Base-by-base conservation (phyloP, 2,329 filamentous ascomycete genomes). In the Fusarium sp. region DNA sequence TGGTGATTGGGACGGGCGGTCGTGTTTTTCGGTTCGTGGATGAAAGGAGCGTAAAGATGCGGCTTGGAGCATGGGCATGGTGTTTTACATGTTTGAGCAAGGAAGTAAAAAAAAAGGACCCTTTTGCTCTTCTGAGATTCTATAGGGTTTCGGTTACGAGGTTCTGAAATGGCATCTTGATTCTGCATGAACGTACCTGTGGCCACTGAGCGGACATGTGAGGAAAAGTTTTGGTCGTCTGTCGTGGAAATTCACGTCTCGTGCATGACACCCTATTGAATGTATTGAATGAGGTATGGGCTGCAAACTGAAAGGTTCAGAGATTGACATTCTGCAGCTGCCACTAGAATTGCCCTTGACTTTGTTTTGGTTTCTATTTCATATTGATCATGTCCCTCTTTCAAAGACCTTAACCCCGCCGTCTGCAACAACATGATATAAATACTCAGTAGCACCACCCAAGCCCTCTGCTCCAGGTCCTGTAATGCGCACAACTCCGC, bases 321-420 rank as follows among this genome's bases (percentile, higher is more conserved):
- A 38, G 39, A 36, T 35, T 17, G 24, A 48, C 28, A 17, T n/a
- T 24, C 20, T 15, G 26, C 17, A 50, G 38, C 22, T 54, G 10
- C 42, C 22, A 30, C 28, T 32, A 24, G 10, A 17, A 24, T 11
- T 20, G 20, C 26, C 39, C 28, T 39, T 26, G 20, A 14, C 32
- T 24, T 47, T 42, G 24, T 51, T 22, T 30, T 47, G 17, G 39
- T 17, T 41, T 32, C 53, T n/a, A 35, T 48, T 32, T 18, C 12
- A 11, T 38, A 35, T 54, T 22, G 28, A 39, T 75, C 71, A 83
- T 13, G 81, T 73, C 26, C 96, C 95, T 79, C 95, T 89, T 79
- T 94, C 94, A 86, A 98, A 98, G 13, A 98, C 93, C 78, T 87
- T 92, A 30, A 95, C 94, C 28, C 89, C 89, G 3, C 94, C 94